These are phyloP conservation scores for Collybia sp. DNA, from an alignment of 768 basidiomycete genomes.

Conservation along the genomic window DNA sequence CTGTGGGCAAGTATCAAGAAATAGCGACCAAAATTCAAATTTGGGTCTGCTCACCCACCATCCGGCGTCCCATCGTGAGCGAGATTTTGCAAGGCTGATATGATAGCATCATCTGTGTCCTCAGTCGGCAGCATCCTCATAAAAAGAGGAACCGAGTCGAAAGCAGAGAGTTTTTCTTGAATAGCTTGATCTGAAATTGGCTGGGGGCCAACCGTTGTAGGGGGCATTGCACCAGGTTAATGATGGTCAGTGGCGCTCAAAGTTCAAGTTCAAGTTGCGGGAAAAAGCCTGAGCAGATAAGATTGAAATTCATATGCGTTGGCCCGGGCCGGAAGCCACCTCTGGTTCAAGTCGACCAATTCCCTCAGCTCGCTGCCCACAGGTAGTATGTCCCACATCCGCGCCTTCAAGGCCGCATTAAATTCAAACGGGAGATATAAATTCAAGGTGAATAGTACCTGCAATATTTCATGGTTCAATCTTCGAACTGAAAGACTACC, in stretches of 20 bases:
- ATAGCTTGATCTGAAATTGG: conserved; percentile 24
- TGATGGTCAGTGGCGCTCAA: background rate
- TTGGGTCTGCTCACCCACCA: conserved; percentile 56
- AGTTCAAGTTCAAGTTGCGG: background rate
- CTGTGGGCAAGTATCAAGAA: conserved; percentile 31
- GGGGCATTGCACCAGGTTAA: too few species aligned
- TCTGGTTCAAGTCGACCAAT: too few species aligned
- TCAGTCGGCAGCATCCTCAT: conserved; percentile 85
- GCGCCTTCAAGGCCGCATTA: conserved; percentile 54
- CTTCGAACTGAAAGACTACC: background rate
- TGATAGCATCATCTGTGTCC: conserved; percentile 53
- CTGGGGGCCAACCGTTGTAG: conserved; percentile 26
- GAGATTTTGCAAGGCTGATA: conserved; percentile 84
- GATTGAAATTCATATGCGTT: too few species aligned
- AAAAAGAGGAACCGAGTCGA: conserved; percentile 81
- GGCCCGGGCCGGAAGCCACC: too few species aligned
- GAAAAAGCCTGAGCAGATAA: background rate
- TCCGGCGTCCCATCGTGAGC: conserved; percentile 89
- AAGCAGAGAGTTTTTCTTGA: conserved; percentile 34
- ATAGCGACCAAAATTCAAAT: background rate
- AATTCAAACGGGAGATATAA: conserved; percentile 55
- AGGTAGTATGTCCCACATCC: conserved; percentile 29
- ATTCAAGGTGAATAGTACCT: conserved; percentile 48
- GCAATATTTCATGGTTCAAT: background rate
- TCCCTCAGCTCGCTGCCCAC: background rate